phyloP scores from a whole-genome alignment of 176 grass and related monocot genomes.

The Tillandsia fasciculata region DNA sequence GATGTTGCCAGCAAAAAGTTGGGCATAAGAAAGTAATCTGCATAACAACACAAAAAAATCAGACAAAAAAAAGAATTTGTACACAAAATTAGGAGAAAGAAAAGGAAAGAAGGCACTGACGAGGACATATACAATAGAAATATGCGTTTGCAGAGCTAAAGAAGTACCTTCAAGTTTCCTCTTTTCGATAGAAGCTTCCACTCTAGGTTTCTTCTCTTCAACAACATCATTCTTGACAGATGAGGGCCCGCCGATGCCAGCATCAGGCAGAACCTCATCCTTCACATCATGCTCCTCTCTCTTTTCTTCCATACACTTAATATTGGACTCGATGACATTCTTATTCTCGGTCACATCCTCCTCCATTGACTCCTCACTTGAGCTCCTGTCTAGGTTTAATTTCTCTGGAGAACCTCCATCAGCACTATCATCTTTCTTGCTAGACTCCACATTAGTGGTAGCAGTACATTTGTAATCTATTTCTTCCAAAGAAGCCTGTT shows the following conservation, averaged over 20 bases:
- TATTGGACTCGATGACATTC: slow-evolving; percentile 45
- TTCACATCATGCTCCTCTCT: slow-evolving; percentile 40
- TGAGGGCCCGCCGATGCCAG: slow-evolving; percentile 25
- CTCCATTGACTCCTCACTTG: slow-evolving; percentile 97
- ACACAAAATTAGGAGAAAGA: background rate
- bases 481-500: slow-evolving; percentile 64
- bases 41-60: background rate
- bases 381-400: slow-evolving; percentile 97
- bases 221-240: slow-evolving; percentile 36
- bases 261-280: slow-evolving; percentile 29
- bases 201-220: slow-evolving; percentile 39
- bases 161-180: slow-evolving; percentile 83
- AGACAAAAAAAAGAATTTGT: background rate
- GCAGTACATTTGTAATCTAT: slow-evolving; percentile 36
- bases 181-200: slow-evolving; percentile 52
- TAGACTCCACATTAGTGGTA: slow-evolving; percentile 35
- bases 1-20: background rate
- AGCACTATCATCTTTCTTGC: slow-evolving; percentile 37
- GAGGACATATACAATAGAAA: background rate
- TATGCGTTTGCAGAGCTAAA: slow-evolving; percentile 6
- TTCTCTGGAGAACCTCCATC: slow-evolving; percentile 73
- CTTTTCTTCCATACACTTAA: slow-evolving; percentile 40
- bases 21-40: background rate
- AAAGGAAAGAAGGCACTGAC: background rate
- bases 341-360: slow-evolving; percentile 79